Evolutionary conservation across 2,329 filamentous ascomycete genomes (phyloP).

Genomic region (Macrophomina phaseolina): DNA sequence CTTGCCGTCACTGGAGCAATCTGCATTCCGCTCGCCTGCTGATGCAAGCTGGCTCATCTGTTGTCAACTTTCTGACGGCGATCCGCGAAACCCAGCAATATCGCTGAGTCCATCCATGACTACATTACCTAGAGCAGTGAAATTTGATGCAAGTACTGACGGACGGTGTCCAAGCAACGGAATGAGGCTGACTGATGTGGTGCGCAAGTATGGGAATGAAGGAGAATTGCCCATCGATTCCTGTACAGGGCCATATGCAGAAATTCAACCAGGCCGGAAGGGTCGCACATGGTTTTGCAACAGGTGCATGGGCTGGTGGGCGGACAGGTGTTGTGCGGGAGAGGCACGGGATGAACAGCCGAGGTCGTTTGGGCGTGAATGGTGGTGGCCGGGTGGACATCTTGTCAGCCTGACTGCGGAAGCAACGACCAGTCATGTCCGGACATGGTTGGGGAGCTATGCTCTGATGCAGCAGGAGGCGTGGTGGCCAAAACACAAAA

Average conservation of each 20-base stretch:
- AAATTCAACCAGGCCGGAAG: constrained; percentile 14
- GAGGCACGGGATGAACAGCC: constrained; percentile 17
- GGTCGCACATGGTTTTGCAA: constrained; percentile 24
- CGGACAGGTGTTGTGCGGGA: constrained; percentile 7
- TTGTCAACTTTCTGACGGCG: background rate
- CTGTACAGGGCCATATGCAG: constrained; percentile 17
- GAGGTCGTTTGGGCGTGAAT: constrained; percentile 5
- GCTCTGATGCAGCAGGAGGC: constrained; percentile 24
- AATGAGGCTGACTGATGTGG: constrained; percentile 22
- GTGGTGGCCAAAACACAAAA: constrained; percentile 22
- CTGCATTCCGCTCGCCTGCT: constrained; percentile 19
- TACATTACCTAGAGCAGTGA: background rate
- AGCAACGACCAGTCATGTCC: constrained; percentile 15
- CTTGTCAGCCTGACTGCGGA: constrained; percentile 24
- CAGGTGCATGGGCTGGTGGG: constrained; percentile 5
- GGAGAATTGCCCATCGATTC: constrained; percentile 24
- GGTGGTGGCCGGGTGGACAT: constrained; percentile 2
- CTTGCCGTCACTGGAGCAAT: constrained; percentile 17
- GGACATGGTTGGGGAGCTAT: constrained; percentile 9
- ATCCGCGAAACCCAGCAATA: constrained; percentile 12
- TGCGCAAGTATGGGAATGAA: constrained; percentile 22
- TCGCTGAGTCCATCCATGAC: constrained; percentile 12
- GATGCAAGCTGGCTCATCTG: constrained; percentile 6
- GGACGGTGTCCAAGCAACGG: constrained; percentile 23
- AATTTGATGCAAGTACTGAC: constrained; percentile 23